Evolutionary conservation across 2,329 filamentous ascomycete genomes (phyloP), one percentile per base, ranked within the genome.

Genomic region (Lasiodiplodia theobromae): DNA sequence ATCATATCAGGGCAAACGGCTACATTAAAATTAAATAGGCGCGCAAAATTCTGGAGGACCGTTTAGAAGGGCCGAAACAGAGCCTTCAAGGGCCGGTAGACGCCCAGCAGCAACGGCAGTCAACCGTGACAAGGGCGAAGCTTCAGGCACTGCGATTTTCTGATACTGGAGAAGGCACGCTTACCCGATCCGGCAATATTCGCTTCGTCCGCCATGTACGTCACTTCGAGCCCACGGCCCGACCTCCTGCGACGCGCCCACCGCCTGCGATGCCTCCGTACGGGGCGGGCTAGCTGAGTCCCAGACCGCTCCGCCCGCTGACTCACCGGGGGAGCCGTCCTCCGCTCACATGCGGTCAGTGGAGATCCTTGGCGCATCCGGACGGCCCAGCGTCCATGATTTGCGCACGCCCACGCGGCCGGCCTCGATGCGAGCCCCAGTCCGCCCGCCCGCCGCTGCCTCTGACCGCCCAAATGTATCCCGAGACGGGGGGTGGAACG

Each of bases 1-100:
- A 64, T 64, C 60, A 64, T 64, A 52, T 64, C 60, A 64, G 10
- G 6, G 14, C 60, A 52, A 38, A 47, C 60, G 60, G 60, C 60
- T 64, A 52, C 60, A 31, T 64, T 64, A 52, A 64, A 64, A 64
- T 64, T 64, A 64, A 63, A 34, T 64, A 64, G 60, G 60, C 60
- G 60, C 60, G 60, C 60, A 52, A 64, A 64, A 64, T 64, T 64
- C 60, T 64, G 60, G 21, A 51, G 14, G 58, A 47, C 58, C 58
- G 51, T 63, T 63, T 10, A 63, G 60, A 64, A 64, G 60, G 60
- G 28, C 60, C 60, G 60, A 64, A 25, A 47, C 28, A 23, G n/a
- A 18, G 12, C 60, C 7, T 18, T 34, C 23, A 23, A 11, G 6
- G 60, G 8, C 44, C 21, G 21, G 47, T 23, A 52, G 38, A 12